These are phyloP conservation scores for Spinacia oleracea DNA, from an alignment of 179 eudicot species.

Conservation along the genomic window DNA sequence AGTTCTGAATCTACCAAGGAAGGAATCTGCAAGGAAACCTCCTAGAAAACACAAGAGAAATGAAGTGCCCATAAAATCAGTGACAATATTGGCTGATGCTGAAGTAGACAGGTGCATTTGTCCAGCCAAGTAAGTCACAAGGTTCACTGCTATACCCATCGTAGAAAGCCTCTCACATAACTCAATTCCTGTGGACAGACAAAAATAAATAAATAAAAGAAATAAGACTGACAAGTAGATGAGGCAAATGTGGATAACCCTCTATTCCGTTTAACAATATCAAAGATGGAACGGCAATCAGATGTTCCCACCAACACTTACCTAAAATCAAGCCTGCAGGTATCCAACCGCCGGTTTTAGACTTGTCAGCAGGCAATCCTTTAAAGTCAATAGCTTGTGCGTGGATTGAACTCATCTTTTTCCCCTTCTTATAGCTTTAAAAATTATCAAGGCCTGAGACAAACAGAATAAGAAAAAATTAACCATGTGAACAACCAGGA, in stretches of 20 bases:
- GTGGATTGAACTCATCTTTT: slow-evolving; percentile 19
- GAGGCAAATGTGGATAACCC: neutral
- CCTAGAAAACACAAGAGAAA: slow-evolving; percentile 29
- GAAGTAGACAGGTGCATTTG: slow-evolving; percentile 27
- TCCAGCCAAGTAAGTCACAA: slow-evolving; percentile 27
- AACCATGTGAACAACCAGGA: slow-evolving; percentile 6
- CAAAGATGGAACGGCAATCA: neutral
- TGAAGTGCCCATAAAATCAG: slow-evolving; percentile 30
- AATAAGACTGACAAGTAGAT: neutral
- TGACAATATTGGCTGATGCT: slow-evolving; percentile 27
- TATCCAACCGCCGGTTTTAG: slow-evolving; percentile 30
- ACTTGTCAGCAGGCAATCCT: slow-evolving; percentile 32
- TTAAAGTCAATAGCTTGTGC: slow-evolving; percentile 25
- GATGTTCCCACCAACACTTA: neutral
- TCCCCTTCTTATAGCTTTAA: neutral
- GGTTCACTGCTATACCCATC: slow-evolving; percentile 33
- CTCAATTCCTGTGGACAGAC: slow-evolving; percentile 21
- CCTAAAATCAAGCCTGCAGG: slow-evolving; percentile 28
- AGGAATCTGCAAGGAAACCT: slow-evolving; percentile 32
- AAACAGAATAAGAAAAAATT: neutral
- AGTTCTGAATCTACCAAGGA: slow-evolving; percentile 31
- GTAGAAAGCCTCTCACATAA: slow-evolving; percentile 33
- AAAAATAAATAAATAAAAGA: no score
- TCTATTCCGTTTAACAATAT: neutral
- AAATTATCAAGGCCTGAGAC: neutral